Conservation (phyloP, 2,329 filamentous ascomycete genomes). For the Periconia macrospinosa region DNA sequence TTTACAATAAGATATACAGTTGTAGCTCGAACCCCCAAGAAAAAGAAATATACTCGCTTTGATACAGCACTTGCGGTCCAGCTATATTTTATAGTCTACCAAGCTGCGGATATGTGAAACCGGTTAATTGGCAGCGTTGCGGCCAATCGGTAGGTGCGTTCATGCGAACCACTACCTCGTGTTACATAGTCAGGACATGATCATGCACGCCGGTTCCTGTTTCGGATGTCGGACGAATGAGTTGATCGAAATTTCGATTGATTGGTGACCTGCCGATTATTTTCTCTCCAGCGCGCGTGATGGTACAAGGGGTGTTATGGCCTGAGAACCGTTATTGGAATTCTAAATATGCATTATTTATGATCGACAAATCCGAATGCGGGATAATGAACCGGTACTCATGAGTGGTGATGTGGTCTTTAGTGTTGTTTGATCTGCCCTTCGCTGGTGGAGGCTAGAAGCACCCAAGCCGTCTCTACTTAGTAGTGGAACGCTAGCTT, state of each 20-base stretch:
- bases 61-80: not conserved
- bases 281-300: not conserved
- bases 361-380: too few relatives aligned
- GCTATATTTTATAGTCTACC: not conserved
- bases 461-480: not conserved
- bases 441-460: not conserved
- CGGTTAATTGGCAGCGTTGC: not conserved
- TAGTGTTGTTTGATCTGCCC: not conserved
- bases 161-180: not conserved
- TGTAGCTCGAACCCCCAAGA: not conserved
- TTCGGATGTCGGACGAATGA: not conserved
- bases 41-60: not conserved
- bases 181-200: not conserved
- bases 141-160: conserved; percentile 1
- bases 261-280: not conserved
- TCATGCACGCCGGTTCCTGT: not conserved
- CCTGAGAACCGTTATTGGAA: not conserved
- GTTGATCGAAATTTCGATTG: not conserved
- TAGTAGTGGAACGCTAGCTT: not conserved
- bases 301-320: not conserved
- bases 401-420: not conserved
- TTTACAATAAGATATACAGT: too few relatives aligned
- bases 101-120: not conserved
- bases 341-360: not conserved
- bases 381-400: too few relatives aligned